phyloP scores from a whole-genome alignment of 768 basidiomycete genomes.

The Lactarius psammicola region DNA sequence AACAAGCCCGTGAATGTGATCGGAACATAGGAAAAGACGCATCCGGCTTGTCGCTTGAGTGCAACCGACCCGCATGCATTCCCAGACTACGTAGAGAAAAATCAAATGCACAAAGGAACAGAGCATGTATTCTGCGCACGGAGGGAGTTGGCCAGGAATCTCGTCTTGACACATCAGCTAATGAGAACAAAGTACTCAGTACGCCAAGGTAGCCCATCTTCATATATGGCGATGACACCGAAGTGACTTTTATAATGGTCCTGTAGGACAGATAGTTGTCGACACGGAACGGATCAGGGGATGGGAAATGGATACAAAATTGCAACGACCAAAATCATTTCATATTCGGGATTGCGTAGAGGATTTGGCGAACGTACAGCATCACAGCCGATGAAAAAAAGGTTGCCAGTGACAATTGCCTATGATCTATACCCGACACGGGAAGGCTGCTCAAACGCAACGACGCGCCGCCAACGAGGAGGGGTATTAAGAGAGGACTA shows the following conservation, averaged over 20 bases:
- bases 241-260: not conserved
- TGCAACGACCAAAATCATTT: too few relatives aligned
- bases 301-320: not conserved
- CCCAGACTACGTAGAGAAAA: not conserved
- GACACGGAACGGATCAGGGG: too few relatives aligned
- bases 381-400: not conserved
- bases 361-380: too few relatives aligned
- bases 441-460: not conserved
- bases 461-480: not conserved
- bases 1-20: too few relatives aligned
- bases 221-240: not conserved
- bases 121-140: not conserved
- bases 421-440: not conserved
- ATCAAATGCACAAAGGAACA: not conserved
- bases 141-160: not conserved
- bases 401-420: not conserved
- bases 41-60: not conserved
- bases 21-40: too few relatives aligned
- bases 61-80: not conserved
- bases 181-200: not conserved
- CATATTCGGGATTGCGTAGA: too few relatives aligned
- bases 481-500: not conserved
- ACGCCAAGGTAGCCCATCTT: not conserved
- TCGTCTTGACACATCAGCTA: not conserved
- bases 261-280: too few relatives aligned